Evolutionary conservation across 352 stramenopile genomes (phyloP).

Genomic region (Phytophthora melonis): DNA sequence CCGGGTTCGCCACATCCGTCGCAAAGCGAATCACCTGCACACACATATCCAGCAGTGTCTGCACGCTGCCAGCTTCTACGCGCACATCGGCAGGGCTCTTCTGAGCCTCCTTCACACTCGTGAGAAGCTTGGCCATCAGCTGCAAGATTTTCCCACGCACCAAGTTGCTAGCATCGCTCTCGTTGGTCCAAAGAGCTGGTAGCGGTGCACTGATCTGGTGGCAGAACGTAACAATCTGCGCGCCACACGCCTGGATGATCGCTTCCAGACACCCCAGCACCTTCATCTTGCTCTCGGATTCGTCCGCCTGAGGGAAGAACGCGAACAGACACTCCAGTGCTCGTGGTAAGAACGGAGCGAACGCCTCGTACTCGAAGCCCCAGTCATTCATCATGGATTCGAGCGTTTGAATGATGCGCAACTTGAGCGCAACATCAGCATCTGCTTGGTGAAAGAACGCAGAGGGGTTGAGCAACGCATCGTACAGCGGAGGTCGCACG

Average conservation of each 20-base stretch:
- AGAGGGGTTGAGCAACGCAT: conserved; percentile 64
- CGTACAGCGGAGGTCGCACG: conserved; percentile 81
- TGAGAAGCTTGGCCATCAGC: conserved; percentile 73
- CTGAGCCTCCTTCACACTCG: conserved; percentile 60
- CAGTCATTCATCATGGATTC: conserved; percentile 86
- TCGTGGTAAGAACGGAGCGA: conserved; percentile 71
- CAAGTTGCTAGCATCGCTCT: conserved; percentile 81
- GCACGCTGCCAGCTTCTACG: conserved; percentile 33
- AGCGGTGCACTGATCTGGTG: conserved; percentile 77
- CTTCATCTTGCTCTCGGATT: conserved; percentile 86
- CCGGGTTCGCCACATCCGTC: conserved; percentile 81
- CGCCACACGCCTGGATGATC: conserved; percentile 72
- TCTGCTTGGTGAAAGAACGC: conserved; percentile 44
- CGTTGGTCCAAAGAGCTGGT: conserved; percentile 74
- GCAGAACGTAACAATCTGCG: conserved; percentile 54
- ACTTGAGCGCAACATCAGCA: conserved; percentile 70
- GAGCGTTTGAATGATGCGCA: conserved; percentile 80
- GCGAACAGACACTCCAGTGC: conserved; percentile 70
- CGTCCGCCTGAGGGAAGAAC: conserved; percentile 71
- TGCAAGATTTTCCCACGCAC: conserved; percentile 86
- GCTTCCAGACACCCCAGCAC: conserved; percentile 76
- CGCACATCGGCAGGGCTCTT: conserved; percentile 10
- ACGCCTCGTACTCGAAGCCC: conserved; percentile 80
- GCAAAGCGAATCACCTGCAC: conserved; percentile 75
- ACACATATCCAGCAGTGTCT: conserved; percentile 72